phyloP scores from a whole-genome alignment of 192 early-diverging fungal genomes.

The Helicostylum pulchrum region DNA sequence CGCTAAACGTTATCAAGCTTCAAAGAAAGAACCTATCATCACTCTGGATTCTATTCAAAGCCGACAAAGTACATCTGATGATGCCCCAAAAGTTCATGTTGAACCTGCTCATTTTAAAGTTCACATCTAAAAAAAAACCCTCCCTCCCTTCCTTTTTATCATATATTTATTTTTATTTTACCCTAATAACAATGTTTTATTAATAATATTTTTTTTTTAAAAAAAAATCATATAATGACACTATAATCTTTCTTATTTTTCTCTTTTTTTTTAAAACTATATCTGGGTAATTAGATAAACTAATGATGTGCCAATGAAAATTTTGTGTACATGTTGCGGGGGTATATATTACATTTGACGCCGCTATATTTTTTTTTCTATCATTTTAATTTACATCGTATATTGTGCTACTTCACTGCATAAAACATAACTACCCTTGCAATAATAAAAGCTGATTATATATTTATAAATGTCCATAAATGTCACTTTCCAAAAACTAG shows the following conservation, averaged over 20 bases:
- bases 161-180: not conserved
- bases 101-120: not conserved
- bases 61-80: constrained; percentile 9
- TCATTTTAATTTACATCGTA: no score
- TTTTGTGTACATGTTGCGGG: no score
- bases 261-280: not conserved
- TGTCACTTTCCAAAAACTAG: no score
- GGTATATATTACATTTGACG: no score
- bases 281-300: no score
- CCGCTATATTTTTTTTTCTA: no score
- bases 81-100: not conserved
- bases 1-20: constrained; percentile 10
- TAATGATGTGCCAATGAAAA: no score
- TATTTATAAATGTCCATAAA: no score
- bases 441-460: no score
- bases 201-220: not conserved
- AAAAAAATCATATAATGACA: not conserved
- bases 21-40: not conserved
- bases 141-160: not conserved
- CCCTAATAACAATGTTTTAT: not conserved
- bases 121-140: not conserved
- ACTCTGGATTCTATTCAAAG: not conserved
- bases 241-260: no score
- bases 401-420: no score
- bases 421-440: no score